Conservation (phyloP, 257 asterid genomes). For the Capsicum rhomboideum region DNA sequence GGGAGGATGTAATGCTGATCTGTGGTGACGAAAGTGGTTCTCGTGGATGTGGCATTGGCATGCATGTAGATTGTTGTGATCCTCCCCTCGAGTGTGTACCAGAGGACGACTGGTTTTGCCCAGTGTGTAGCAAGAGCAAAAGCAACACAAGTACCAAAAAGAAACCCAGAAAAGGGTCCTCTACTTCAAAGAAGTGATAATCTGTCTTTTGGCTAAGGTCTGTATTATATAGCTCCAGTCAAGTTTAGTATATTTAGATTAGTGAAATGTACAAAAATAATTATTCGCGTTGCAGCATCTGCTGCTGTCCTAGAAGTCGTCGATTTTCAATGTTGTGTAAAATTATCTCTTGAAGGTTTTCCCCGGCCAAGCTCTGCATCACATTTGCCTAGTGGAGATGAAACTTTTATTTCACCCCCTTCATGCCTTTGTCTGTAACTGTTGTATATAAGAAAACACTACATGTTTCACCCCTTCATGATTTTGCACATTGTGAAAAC, state of each 20-base stretch:
- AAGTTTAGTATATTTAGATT: background rate
- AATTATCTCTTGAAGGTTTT: background rate
- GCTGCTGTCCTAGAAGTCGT: background rate
- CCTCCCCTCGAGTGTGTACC: slow-evolving; percentile 71
- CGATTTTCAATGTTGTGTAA: background rate
- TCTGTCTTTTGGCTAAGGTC: background rate
- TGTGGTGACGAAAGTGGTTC: slow-evolving; percentile 33
- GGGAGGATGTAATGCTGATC: slow-evolving; percentile 75
- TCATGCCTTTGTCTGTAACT: background rate
- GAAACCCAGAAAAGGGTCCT: background rate
- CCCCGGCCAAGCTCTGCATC: background rate
- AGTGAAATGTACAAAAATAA: background rate
- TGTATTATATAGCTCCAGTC: background rate
- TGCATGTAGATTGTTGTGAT: slow-evolving; percentile 63
- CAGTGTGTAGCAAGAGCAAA: background rate
- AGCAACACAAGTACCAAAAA: background rate
- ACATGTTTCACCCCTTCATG: too few relatives aligned
- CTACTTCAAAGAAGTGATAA: background rate
- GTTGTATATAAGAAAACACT: background rate
- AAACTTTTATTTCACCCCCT: background rate
- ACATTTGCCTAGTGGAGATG: background rate
- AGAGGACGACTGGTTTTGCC: slow-evolving; percentile 76
- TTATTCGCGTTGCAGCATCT: background rate
- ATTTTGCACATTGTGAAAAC: background rate
- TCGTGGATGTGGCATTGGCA: slow-evolving; percentile 51